Percentiles rank a stretch among this genome's conserved stretches.
Conservation (phyloP, 768 basidiomycete species). For the Leccinum obscurum region DNA sequence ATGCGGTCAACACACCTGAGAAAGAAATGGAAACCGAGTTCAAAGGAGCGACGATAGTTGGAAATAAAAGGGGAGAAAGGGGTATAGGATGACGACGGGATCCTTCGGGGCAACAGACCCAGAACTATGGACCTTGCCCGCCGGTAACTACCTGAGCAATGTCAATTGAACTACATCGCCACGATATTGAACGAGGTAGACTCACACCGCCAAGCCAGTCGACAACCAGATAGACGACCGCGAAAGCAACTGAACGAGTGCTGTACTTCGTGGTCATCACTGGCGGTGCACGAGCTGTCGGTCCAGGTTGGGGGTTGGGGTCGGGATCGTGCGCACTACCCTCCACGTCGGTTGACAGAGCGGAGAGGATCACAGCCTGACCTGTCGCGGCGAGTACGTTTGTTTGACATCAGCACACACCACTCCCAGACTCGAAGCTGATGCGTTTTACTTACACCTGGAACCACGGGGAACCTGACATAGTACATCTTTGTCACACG, state of each 20-base stretch:
- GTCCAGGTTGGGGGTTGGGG: too few relatives aligned
- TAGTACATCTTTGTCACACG: too few relatives aligned
- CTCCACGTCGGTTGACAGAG: background rate
- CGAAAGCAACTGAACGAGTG: too few relatives aligned
- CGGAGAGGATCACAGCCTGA: too few relatives aligned
- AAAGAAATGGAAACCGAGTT: background rate
- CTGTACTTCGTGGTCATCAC: too few relatives aligned
- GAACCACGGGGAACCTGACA: too few relatives aligned
- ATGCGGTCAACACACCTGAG: background rate
- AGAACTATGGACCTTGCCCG: background rate
- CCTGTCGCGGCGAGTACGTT: too few relatives aligned
- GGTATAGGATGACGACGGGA: conserved; percentile 13
- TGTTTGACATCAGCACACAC: too few relatives aligned
- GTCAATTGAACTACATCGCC: background rate
- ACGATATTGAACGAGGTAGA: background rate
- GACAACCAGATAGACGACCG: background rate
- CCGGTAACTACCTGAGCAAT: background rate
- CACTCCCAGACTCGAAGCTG: too few relatives aligned
- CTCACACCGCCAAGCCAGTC: background rate
- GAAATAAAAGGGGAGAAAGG: background rate
- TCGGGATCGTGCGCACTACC: background rate
- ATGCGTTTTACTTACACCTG: too few relatives aligned
- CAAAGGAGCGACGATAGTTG: conserved; percentile 2
- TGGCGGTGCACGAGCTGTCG: too few relatives aligned
- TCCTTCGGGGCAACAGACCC: background rate